Percentiles rank a stretch among this genome's conserved stretches.
These are phyloP conservation scores for Hypoxylon trugodes DNA, from an alignment of 495 filamentous ascomycete genomes.

Conservation along the genomic window DNA sequence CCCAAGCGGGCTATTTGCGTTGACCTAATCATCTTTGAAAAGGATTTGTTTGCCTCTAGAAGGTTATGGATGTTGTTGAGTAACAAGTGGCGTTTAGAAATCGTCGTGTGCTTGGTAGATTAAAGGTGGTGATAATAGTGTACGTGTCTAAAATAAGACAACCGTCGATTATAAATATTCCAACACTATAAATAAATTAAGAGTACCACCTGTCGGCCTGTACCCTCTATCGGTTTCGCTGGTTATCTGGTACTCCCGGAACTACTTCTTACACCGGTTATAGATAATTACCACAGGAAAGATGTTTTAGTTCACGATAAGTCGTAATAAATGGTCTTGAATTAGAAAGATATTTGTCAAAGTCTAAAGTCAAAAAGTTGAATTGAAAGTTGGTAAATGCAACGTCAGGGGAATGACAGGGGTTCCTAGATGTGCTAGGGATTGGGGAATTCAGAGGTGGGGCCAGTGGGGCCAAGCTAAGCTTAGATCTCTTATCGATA, in stretches of 20 bases:
- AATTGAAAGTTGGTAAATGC: slow-evolving; percentile 21
- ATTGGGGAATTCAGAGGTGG: slow-evolving; percentile 25
- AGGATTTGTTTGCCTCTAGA: neutral
- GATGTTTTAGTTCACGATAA: neutral
- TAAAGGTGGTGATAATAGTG: slow-evolving; percentile 12
- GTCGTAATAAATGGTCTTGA: no score
- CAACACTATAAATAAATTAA: neutral
- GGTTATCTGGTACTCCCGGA: no score
- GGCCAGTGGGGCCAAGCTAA: slow-evolving; percentile 18
- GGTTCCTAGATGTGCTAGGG: slow-evolving; percentile 11
- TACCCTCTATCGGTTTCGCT: no score
- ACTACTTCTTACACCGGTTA: no score
- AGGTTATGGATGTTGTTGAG: neutral
- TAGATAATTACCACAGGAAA: neutral
- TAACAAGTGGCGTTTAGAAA: slow-evolving; percentile 2
- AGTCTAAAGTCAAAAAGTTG: slow-evolving; percentile 4
- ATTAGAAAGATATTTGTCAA: neutral
- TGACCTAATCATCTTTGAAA: slow-evolving; percentile 82
- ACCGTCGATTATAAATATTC: neutral
- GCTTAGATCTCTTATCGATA: slow-evolving; percentile 15
- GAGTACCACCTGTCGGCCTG: no score
- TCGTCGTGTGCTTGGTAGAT: neutral
- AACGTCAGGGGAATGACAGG: slow-evolving; percentile 22
- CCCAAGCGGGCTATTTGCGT: slow-evolving; percentile 88
- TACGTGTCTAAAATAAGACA: slow-evolving; percentile 31